A percentile compares a stretch with the other conserved stretches of the same genome.
Evolutionary conservation across 1,284 basidiomycete species (phyloP).

Genomic region (Ceratobasidium sp.): DNA sequence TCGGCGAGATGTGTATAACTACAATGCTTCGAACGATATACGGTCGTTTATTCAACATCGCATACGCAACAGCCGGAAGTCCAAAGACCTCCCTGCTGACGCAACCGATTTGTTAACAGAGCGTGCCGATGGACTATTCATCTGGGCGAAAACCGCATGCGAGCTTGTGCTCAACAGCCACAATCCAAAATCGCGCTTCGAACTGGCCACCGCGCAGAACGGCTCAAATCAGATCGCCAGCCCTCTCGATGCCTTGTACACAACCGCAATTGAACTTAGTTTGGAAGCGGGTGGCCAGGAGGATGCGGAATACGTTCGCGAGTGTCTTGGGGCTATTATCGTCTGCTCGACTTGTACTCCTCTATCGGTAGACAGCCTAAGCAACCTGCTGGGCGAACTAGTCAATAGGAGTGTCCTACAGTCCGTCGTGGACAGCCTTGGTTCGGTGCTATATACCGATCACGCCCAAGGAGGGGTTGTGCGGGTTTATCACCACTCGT

Average conservation of each 20-base stretch:
- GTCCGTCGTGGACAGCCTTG: neutral
- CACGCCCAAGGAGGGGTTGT: neutral
- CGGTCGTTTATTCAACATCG: neutral
- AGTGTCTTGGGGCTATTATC: neutral
- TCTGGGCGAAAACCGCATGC: constrained; percentile 26
- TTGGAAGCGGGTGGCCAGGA: neutral
- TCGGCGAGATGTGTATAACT: neutral
- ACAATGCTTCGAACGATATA: neutral
- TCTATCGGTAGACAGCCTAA: neutral
- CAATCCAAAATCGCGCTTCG: neutral
- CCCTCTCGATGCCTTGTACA: neutral
- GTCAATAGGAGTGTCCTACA: neutral
- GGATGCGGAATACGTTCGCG: neutral
- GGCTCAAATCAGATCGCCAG: neutral
- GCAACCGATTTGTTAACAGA: neutral
- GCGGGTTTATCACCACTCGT: constrained; percentile 38
- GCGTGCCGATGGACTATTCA: constrained; percentile 27
- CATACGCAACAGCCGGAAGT: neutral
- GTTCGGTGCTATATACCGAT: constrained; percentile 21
- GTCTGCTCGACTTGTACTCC: neutral
- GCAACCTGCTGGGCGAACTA: neutral
- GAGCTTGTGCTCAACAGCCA: neutral
- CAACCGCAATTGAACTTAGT: neutral
- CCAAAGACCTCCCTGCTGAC: neutral
- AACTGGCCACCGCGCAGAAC: constrained; percentile 42